Percentiles rank a stretch among this genome's conserved stretches.
Evolutionary conservation across 768 basidiomycete species (phyloP).

Genomic region (Boletus insuetus): DNA sequence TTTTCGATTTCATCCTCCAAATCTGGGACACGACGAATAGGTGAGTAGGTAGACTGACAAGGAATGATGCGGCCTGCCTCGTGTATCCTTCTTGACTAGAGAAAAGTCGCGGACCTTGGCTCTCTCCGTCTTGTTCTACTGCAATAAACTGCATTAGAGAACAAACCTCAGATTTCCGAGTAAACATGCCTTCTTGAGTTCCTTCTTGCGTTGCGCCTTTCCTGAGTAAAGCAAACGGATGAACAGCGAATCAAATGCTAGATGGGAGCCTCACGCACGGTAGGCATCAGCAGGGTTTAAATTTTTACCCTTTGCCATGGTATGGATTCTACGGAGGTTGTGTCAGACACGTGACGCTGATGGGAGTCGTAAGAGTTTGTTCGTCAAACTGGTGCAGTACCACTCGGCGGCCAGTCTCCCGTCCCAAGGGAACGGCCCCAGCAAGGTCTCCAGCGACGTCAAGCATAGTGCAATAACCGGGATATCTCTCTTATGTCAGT

Average conservation of each 20-base stretch:
- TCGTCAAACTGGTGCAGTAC: background rate
- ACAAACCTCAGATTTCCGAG: constrained; percentile 10
- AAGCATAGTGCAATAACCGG: constrained; percentile 16
- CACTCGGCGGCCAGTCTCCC: constrained; percentile 36
- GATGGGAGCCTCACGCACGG: constrained; percentile 50
- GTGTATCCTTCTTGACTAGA: constrained; percentile 93
- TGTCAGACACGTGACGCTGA: constrained; percentile 26
- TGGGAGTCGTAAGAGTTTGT: constrained; percentile 20
- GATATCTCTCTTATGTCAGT: constrained; percentile 22
- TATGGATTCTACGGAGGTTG: background rate
- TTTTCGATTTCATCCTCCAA: constrained; percentile 78
- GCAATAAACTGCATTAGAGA: constrained; percentile 27
- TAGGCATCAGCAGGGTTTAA: constrained; percentile 93
- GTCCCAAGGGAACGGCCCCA: constrained; percentile 48
- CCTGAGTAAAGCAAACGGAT: constrained; percentile 43
- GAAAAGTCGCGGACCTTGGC: constrained; percentile 81
- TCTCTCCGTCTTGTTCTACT: constrained; percentile 90
- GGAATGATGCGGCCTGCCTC: constrained; percentile 44
- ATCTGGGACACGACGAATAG: constrained; percentile 43
- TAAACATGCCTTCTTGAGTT: constrained; percentile 76
- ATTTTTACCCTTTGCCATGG: constrained; percentile 83
- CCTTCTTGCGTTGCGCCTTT: constrained; percentile 90
- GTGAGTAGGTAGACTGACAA: constrained; percentile 2
- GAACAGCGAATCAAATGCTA: background rate
- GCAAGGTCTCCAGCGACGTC: constrained; percentile 14